phyloP scores from a whole-genome alignment of 352 stramenopile genomes.

The Paralagenidium karlingii region DNA sequence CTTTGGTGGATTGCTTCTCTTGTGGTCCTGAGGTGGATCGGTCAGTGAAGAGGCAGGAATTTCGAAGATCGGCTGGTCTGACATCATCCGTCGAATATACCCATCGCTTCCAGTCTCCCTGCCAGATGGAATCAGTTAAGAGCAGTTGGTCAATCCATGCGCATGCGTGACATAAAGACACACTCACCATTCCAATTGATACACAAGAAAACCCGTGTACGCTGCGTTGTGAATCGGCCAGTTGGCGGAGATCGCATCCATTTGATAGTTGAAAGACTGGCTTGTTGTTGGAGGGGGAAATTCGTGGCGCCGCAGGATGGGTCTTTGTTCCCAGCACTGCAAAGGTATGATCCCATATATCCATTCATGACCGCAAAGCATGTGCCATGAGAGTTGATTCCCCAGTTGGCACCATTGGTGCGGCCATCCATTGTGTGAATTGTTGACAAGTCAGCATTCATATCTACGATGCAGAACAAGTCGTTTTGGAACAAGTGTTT shows the following conservation, averaged over 20 bases:
- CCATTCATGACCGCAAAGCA: constrained; percentile 44
- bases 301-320: constrained; percentile 13
- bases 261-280: constrained; percentile 10
- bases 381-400: constrained; percentile 49
- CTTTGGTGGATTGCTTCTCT: constrained; percentile 8
- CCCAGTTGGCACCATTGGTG: constrained; percentile 24
- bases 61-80: constrained; percentile 8
- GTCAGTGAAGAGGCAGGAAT: constrained; percentile 4
- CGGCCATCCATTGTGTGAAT: constrained; percentile 34
- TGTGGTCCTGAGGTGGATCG: constrained; percentile 5
- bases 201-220: constrained; percentile 15
- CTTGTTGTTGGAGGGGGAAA: constrained; percentile 4
- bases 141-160: neutral
- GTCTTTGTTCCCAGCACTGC: constrained; percentile 26
- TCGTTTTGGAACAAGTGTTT: constrained; percentile 22
- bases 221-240: constrained; percentile 3
- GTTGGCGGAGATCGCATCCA: constrained; percentile 12
- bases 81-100: constrained; percentile 7
- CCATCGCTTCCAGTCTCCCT: no score
- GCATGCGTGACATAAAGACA: neutral
- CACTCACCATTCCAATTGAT: constrained; percentile 22
- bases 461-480: constrained; percentile 38
- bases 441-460: constrained; percentile 22
- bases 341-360: constrained; percentile 39
- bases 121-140: no score